Base-by-base conservation (phyloP, 108 stramenopile species). In the Cyclotella distinguenda region DNA sequence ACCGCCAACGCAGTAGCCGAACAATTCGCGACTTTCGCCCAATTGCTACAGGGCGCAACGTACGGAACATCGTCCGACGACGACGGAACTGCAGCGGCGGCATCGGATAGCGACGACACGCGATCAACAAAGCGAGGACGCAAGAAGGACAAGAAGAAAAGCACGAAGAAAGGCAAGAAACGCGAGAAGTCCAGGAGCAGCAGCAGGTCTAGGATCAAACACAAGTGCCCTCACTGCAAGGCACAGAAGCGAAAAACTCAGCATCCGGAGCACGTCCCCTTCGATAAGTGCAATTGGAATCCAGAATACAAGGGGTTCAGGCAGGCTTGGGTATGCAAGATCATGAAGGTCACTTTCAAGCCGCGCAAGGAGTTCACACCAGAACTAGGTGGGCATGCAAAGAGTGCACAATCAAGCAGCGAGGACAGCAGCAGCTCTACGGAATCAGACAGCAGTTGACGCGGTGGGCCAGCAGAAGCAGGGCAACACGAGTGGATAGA, bases 261-360 rank as follows among this genome's bases (percentile, higher is more conserved):
- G n/a, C 54, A 34, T 12, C 31, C 33, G n/a, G 4, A 5, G 5
- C 54, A 55, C 18, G 33, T 55, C 3, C 31, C 31, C 6, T 35
- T 35, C 18, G 54, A 55, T 5, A 33, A 35, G 8, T 55, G 31
- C 33, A 35, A 35, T 34, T 55, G 54, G 31, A 55, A 55, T 16
- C 13, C 33, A 18, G 35, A 55, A 23, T 55, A 55, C 33, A 33
- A 55, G 54, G 54, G 54, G 9, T 55, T 34, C 54, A 10, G 54
- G 4, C 32, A 49, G 19, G 23, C 11, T 11, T 42, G 40, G 40
- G 40, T 42, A 42, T 42, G 40, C 16, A 25, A 49, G 25, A 19
- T 12, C 18, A 21, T 25, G 25, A 11, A 22, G 1, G 11, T 25
- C 19, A 11, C 25, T 11, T 3, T 23, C 48, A 49, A 49, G 11